These are phyloP conservation scores for Aciculoconidium aculeatum DNA, from an alignment of 805 yeast genomes.

Conservation along the genomic window DNA sequence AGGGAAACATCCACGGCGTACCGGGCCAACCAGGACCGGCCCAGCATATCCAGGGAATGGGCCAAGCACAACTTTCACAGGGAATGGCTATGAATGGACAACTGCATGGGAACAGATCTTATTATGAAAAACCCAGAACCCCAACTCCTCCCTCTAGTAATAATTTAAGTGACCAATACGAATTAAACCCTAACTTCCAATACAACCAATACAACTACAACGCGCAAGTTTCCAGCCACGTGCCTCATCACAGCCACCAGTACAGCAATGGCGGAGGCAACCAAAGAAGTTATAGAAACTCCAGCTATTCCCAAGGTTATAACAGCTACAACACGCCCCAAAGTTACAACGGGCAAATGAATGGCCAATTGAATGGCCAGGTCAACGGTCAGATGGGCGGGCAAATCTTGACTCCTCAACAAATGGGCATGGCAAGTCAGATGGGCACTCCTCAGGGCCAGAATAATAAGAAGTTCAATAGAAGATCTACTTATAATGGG, in stretches of 20 bases:
- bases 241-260: slow-evolving; percentile 6
- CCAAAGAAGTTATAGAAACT: slow-evolving; percentile 6
- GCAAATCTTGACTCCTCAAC: too few species aligned
- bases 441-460: slow-evolving; percentile 7
- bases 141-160: slow-evolving; percentile 23
- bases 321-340: slow-evolving; percentile 4
- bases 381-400: too few species aligned
- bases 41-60: too few species aligned
- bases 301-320: slow-evolving; percentile 1
- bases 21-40: too few species aligned
- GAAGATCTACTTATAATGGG: slow-evolving; percentile 26
- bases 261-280: slow-evolving; percentile 6
- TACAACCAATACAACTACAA: slow-evolving; percentile 4
- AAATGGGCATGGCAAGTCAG: too few species aligned
- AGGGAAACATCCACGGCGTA: too few species aligned
- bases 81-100: too few species aligned
- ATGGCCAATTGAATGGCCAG: slow-evolving; percentile 6
- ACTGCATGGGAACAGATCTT: slow-evolving; percentile 6
- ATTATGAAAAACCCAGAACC: slow-evolving; percentile 13
- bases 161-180: slow-evolving; percentile 6
- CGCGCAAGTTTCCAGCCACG: slow-evolving; percentile 3
- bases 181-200: slow-evolving; percentile 8
- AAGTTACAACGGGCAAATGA: slow-evolving; percentile 7
- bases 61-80: too few species aligned
- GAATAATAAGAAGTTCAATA: slow-evolving; percentile 17